Evolutionary conservation across 768 basidiomycete species (phyloP).

Genomic region (Paxillus involutus): DNA sequence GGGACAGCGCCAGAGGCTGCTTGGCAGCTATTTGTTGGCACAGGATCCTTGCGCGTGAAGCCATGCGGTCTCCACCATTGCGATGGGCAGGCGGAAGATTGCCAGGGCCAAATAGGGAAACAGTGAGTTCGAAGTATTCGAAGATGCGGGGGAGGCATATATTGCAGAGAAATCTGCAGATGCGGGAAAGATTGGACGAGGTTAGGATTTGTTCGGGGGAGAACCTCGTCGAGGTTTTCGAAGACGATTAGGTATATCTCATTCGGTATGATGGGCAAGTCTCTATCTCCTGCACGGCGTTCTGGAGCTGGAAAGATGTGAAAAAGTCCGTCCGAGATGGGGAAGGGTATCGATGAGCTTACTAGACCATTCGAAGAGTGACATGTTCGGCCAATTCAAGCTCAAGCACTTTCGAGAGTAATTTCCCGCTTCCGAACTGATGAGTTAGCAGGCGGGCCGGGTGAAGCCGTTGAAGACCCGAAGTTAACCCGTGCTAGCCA

Average conservation of each 20-base stretch:
- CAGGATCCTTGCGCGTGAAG: too few relatives aligned
- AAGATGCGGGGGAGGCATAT: constrained; percentile 41
- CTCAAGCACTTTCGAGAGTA: too few relatives aligned
- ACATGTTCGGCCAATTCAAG: background rate
- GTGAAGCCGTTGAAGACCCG: too few relatives aligned
- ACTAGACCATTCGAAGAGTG: constrained; percentile 7
- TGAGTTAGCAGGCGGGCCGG: too few relatives aligned
- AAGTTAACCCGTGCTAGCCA: too few relatives aligned
- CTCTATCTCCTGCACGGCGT: constrained; percentile 8
- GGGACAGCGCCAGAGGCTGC: too few relatives aligned
- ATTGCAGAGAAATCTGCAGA: constrained; percentile 44
- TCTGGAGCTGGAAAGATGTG: constrained; percentile 23
- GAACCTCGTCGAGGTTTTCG: constrained; percentile 13
- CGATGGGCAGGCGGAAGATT: too few relatives aligned
- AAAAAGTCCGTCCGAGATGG: background rate
- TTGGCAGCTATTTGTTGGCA: too few relatives aligned
- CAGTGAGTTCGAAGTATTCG: too few relatives aligned
- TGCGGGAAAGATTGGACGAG: constrained; percentile 33
- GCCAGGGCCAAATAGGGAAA: too few relatives aligned
- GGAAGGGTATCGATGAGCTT: background rate
- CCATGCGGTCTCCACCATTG: too few relatives aligned
- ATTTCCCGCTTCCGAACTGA: too few relatives aligned
- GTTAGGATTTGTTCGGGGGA: constrained; percentile 8
- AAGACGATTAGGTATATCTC: constrained; percentile 47
- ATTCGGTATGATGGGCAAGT: constrained; percentile 37